Base-by-base conservation (phyloP, 768 basidiomycete species). In the Macrocybe gigantea region DNA sequence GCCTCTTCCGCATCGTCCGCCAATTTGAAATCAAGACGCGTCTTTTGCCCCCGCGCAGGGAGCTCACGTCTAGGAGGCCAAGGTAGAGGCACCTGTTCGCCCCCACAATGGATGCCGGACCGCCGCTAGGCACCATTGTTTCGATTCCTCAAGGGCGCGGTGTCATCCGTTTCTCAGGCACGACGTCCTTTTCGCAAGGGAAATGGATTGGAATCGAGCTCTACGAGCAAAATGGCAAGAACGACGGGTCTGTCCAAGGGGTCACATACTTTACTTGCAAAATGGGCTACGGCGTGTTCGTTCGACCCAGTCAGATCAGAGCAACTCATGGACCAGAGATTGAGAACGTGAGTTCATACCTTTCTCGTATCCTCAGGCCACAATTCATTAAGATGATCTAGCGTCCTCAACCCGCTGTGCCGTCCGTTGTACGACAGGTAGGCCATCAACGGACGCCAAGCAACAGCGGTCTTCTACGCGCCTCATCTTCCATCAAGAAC, bases 171-270 rank as follows among this genome's bases (percentile, higher is more conserved):
- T 99, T 93, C 73, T 78, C 75, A 44, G 96, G 95, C 0, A 53
- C 80, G 32, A 94, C 95, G 0, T 74, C 77, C 2, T 97, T 97
- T 63, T 79, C 89, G 14, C 65, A 81, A 1, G 96, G 96, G 0
- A 92, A 88, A 74, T 99, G 95, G 95, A 77, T 96, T 43, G 96
- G 96, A 7, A 82, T 98, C 45, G 93, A 95, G 59, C 77, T 99
- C 40, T 79, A 76, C 48, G 83, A 85, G 57, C 66, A 80, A 6
- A 85, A 79, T 39, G 96, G 96, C 35, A 99, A 98, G 83, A 99
- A 99, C 71, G 90, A 98, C 56, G 96, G 96, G 1, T 78, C 82
- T 1, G 87, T 99, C 6, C 73, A 84, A 33, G 92, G 86, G 11
- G 65, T 81, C 42, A 53, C 65, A 1, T 99, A 98, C 69, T 99